Evolutionary conservation across 768 basidiomycete genomes (phyloP), one percentile per base, ranked within the genome.

Genomic region (Rhizopogon sp.): DNA sequence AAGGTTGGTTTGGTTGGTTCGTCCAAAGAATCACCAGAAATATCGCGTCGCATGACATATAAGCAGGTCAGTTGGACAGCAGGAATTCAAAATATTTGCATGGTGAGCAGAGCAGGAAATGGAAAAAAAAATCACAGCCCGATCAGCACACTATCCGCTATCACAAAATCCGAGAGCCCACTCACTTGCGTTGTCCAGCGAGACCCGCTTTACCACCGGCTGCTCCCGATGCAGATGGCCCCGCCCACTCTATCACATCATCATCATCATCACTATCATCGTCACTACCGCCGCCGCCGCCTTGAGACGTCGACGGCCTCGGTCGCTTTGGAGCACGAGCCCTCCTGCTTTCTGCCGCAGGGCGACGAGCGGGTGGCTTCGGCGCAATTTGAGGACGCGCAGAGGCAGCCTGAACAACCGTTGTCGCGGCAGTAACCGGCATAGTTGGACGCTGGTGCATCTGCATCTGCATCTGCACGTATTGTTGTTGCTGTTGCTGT

Each of bases 181-280:
- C 42, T 39, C 43, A 33, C 28, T 22, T 56, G 58, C 20, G 37
- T 17, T 25, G 61, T 50, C 55, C 50, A 3, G 11, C 13, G 5
- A 37, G 59, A 4, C 57, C 46, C 0, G 45, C 39, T 13, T 52
- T 50, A 7, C 43, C 40, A 31, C 43, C 42, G 5, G 46, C 20
- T 33, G 42, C 54, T 37, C 39, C 43, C 39, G 45, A 39, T 3
- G 45, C 50, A 39, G 55, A 53, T 33, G 42, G 25, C 11, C 63
- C 62, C 57, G 53, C 47, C 62, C 59, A 65, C 22, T 69, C 68
- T 20, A 52, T 28, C 20, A 62, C 44, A 1, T 70, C 68, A 1
- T 71, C 68, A 1, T 71, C 68, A 1, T 69, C 68, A 0, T 69
- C 68, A 8, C 66, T 71, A 1, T 70, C 68, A 20, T 64, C 62